Evolutionary conservation across 2,329 filamentous ascomycete species (phyloP), one percentile per base, ranked within the genome.

Genomic region (Venturia pyrina): DNA sequence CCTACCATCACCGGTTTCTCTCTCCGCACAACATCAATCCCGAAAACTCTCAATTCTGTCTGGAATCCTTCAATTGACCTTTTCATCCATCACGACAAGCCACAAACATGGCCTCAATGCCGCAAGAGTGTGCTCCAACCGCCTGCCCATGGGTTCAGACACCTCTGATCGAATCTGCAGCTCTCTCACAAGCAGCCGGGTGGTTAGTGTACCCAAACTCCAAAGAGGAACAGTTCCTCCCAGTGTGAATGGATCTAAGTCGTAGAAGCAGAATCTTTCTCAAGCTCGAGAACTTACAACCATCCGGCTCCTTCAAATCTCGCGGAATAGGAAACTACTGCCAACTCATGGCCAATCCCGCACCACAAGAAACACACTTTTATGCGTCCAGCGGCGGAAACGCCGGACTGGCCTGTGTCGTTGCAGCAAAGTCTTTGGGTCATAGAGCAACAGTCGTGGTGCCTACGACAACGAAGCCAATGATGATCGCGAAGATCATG

Each of bases 201-300:
- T 93, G 89, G 88, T 90, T 77, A 73, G 82, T 66, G 64, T 57
- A 48, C 44, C 34, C 46, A 60, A 3, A 21, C 34, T 32, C 5
- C 13, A 28, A 24, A 13, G 32, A 19, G 48, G 28, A 53, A 28
- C 21, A 28, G 3, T 21, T 10, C 21, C 13, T 21, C 21, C 21
- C 37, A 56, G 28, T n/a, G 65, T 46, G 11, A 57, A 64, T 61
- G 64, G 48, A 63, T 15, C 76, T 78, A 78, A 78, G 74, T 74
- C 72, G 72, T 70, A 78, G 73, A 75, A 82, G 89, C 79, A 87
- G 89, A 78, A 85, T 96, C 75, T 90, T 89, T 75, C 86, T 96
- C 72, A 96, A 96, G 76, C 85, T 95, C 68, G 91, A 96, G 71
- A 90, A 89, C 73, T 84, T 92, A 65, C 91, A 96, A 73, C 91